Percentiles rank a stretch among this genome's conserved stretches.
phyloP scores from a whole-genome alignment of 2,329 filamentous ascomycete genomes.

The Hypomyces rosellus region DNA sequence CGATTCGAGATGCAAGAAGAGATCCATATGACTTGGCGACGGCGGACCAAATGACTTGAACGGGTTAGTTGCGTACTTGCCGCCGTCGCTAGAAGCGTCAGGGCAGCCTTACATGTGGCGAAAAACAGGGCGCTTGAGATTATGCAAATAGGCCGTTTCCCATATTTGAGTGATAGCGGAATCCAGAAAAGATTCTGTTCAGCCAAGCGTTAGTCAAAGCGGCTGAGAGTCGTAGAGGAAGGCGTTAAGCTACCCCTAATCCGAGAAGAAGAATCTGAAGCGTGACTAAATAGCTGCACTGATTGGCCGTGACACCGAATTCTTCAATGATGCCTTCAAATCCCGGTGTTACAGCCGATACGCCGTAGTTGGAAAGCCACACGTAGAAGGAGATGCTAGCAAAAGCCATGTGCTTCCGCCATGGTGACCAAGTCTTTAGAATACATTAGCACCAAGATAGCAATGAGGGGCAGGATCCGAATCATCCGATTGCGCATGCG shows the following conservation, averaged over 20 bases:
- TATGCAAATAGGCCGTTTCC: conserved; percentile 1
- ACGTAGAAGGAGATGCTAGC: background rate
- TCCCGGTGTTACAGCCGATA: background rate
- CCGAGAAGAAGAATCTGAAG: conserved; percentile 1
- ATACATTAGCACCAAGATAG: background rate
- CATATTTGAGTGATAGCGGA: background rate
- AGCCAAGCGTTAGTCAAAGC: background rate
- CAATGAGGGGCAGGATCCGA: background rate
- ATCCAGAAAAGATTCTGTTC: conserved; percentile 4
- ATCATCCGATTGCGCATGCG: background rate
- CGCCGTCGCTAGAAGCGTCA: too few relatives aligned
- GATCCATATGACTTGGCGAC: background rate
- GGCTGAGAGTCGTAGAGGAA: background rate
- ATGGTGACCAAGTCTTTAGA: conserved; percentile 1
- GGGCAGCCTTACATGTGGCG: background rate
- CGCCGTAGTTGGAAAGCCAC: background rate
- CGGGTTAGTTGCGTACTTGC: background rate
- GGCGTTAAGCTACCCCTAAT: background rate
- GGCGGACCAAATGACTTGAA: conserved; percentile 1
- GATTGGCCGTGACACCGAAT: background rate
- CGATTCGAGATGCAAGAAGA: conserved; percentile 2
- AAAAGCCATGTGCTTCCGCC: conserved; percentile 1
- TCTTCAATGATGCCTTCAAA: background rate
- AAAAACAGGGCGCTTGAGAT: conserved; percentile 2
- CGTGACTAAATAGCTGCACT: background rate